Conservation (phyloP, 176 grass and related monocot species). For the Hyparrhenia diplandra region DNA sequence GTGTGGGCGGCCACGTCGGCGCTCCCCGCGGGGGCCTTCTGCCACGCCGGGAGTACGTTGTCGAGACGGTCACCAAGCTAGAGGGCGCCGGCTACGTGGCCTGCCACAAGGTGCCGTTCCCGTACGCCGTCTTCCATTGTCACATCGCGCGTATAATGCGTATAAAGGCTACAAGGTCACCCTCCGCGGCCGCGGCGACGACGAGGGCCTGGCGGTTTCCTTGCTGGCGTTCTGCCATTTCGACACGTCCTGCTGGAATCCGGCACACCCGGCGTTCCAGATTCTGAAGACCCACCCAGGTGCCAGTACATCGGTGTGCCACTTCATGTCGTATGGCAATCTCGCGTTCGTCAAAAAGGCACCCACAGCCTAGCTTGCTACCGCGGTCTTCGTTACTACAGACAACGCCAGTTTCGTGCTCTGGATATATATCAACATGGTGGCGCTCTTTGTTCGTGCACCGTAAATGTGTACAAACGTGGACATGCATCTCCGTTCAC, state of each 20-base stretch:
- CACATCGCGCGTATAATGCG: neutral
- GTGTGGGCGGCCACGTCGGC: neutral
- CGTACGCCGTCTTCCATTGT: neutral
- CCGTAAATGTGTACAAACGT: too few species aligned
- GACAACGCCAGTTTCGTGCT: too few species aligned
- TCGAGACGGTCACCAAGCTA: neutral
- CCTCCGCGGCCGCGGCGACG: neutral
- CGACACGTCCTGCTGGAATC: neutral
- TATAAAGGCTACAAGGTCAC: neutral
- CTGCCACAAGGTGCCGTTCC: neutral
- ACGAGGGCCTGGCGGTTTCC: neutral
- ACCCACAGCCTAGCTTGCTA: neutral
- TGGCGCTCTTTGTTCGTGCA: too few species aligned
- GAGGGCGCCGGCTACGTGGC: neutral
- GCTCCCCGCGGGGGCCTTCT: neutral
- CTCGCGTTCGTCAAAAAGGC: neutral
- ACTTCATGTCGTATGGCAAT: neutral
- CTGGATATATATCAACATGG: too few species aligned
- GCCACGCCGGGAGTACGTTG: neutral
- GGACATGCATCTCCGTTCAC: too few species aligned
- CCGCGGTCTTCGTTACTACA: too few species aligned
- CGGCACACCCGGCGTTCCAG: neutral
- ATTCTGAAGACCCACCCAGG: neutral
- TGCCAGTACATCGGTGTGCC: neutral
- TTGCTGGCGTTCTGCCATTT: neutral